These are phyloP conservation scores for Scheffersomyces coipomensis DNA, from an alignment of 805 yeast species.

Conservation along the genomic window DNA sequence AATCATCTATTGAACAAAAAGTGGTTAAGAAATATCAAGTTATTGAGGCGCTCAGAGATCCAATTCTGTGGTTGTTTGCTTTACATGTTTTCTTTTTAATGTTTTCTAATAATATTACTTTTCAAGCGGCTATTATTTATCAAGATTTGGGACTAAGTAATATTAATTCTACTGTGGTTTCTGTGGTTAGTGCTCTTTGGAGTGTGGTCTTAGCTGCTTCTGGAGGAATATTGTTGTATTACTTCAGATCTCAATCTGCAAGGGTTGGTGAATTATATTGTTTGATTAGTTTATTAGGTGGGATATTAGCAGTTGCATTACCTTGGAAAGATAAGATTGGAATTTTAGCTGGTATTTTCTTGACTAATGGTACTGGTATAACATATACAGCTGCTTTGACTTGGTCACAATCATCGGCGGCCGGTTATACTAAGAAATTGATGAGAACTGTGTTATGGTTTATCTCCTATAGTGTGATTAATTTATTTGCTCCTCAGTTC, in stretches of 20 bases:
- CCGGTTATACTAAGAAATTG: slow-evolving; percentile 51
- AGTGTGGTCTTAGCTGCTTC: slow-evolving; percentile 41
- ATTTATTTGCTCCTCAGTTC: slow-evolving; percentile 55
- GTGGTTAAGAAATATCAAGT: slow-evolving; percentile 46
- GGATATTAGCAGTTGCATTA: slow-evolving; percentile 44
- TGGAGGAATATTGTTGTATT: slow-evolving; percentile 26
- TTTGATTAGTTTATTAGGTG: slow-evolving; percentile 44
- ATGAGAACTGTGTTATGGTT: slow-evolving; percentile 45
- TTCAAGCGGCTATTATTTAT: slow-evolving; percentile 51
- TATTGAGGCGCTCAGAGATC: slow-evolving; percentile 50
- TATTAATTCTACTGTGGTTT: slow-evolving; percentile 49
- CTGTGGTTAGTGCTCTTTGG: slow-evolving; percentile 54
- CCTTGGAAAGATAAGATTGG: slow-evolving; percentile 45
- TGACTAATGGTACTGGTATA: slow-evolving; percentile 47
- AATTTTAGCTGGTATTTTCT: slow-evolving; percentile 40
- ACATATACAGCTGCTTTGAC: slow-evolving; percentile 32
- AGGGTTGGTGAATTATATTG: slow-evolving; percentile 39
- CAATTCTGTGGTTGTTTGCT: slow-evolving; percentile 18
- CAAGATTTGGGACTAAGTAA: slow-evolving; percentile 36
- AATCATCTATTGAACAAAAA: slow-evolving; percentile 37
- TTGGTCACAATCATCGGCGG: slow-evolving; percentile 30
- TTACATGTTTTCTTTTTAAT: slow-evolving; percentile 42
- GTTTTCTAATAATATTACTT: slow-evolving; percentile 52
- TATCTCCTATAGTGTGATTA: slow-evolving; percentile 47
- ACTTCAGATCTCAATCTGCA: slow-evolving; percentile 24